These are phyloP conservation scores for Thielaviopsis musarum DNA, from an alignment of 2,329 filamentous ascomycete species.

Conservation along the genomic window DNA sequence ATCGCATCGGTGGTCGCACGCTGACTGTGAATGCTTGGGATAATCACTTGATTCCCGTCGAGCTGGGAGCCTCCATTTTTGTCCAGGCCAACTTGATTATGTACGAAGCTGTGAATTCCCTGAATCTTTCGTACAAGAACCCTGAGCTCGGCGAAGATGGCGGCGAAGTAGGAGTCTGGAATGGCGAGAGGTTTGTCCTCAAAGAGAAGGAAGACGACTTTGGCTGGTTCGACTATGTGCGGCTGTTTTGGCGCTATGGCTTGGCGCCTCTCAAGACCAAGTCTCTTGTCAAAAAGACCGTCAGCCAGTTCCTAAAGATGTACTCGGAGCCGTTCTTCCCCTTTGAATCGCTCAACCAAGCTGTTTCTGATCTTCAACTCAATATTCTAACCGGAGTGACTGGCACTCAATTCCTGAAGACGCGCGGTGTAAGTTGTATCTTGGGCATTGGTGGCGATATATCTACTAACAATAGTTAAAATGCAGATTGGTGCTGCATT, in stretches of 20 bases:
- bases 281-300: constrained; percentile 51
- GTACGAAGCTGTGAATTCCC: constrained; percentile 50
- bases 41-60: constrained; percentile 50
- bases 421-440: constrained; percentile 34
- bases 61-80: constrained; percentile 86
- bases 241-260: constrained; percentile 75
- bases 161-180: constrained; percentile 57
- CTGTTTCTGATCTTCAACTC: constrained; percentile 50
- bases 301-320: constrained; percentile 59
- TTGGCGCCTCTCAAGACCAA: constrained; percentile 58
- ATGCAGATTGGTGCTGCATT: constrained; percentile 46
- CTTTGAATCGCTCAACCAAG: constrained; percentile 57
- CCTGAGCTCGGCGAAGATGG: constrained; percentile 23
- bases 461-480: background rate
- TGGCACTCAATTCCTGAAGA: constrained; percentile 53
- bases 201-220: background rate
- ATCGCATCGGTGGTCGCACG: constrained; percentile 67
- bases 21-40: constrained; percentile 68
- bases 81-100: constrained; percentile 73
- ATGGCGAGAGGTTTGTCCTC: constrained; percentile 47
- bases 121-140: constrained; percentile 46
- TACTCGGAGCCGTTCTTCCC: constrained; percentile 76
- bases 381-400: constrained; percentile 49
- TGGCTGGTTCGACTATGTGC: constrained; percentile 70
- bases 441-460: background rate